Evolutionary conservation across 352 stramenopile genomes (phyloP).

Genomic region (Albugo candida): DNA sequence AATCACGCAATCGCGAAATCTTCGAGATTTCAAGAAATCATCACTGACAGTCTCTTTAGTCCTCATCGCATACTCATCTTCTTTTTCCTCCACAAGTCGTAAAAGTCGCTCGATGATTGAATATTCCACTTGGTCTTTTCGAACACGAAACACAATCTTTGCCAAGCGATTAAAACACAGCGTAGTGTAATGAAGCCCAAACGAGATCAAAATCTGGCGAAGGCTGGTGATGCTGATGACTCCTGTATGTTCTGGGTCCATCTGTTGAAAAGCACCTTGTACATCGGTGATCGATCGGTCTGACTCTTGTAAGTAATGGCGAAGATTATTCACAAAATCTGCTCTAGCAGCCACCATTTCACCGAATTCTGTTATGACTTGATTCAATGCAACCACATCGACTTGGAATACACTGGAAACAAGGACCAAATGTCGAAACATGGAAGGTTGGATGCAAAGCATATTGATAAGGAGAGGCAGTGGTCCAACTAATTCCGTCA

Average conservation of each 20-base stretch:
- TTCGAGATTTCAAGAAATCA: too few relatives aligned
- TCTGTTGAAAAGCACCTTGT: slow-evolving; percentile 9
- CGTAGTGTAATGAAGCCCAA: slow-evolving; percentile 26
- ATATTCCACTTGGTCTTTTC: slow-evolving; percentile 22
- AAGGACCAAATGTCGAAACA: slow-evolving; percentile 42
- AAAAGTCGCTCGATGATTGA: too few relatives aligned
- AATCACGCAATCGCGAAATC: too few relatives aligned
- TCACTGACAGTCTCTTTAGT: too few relatives aligned
- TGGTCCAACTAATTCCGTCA: slow-evolving; percentile 10
- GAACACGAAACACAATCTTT: slow-evolving; percentile 25
- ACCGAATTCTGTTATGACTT: slow-evolving; percentile 38
- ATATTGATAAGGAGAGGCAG: slow-evolving; percentile 38
- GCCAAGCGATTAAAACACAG: slow-evolving; percentile 45
- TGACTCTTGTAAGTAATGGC: slow-evolving; percentile 9
- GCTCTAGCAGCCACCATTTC: slow-evolving; percentile 32
- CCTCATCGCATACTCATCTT: too few relatives aligned
- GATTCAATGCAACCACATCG: slow-evolving; percentile 23
- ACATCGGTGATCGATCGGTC: slow-evolving; percentile 17
- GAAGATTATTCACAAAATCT: slow-evolving; percentile 21
- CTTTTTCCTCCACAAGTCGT: too few relatives aligned
- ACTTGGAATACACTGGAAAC: slow-evolving; percentile 32
- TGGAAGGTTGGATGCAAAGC: slow-evolving; percentile 29
- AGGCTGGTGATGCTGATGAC: slow-evolving; percentile 24
- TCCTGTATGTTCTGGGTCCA: slow-evolving; percentile 12
- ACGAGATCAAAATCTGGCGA: slow-evolving; percentile 14